phyloP scores from a whole-genome alignment of 2,329 filamentous ascomycete species.

The Sporothrix humicola region DNA sequence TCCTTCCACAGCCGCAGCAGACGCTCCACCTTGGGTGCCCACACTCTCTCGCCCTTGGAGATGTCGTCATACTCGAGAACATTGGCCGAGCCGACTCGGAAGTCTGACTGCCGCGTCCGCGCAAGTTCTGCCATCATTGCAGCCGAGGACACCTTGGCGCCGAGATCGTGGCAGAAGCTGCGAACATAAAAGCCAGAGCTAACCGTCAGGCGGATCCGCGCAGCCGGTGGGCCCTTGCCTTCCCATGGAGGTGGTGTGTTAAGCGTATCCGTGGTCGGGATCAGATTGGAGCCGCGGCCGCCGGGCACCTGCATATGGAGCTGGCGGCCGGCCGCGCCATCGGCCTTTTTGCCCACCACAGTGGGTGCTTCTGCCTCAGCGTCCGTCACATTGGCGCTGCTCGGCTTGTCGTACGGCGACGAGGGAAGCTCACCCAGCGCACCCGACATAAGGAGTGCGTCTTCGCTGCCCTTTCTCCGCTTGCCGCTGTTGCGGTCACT shows the following conservation, averaged over 20 bases:
- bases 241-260: constrained; percentile 62
- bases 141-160: constrained; percentile 77
- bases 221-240: constrained; percentile 73
- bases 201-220: constrained; percentile 85
- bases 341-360: not conserved
- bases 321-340: constrained; percentile 2
- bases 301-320: constrained; percentile 41
- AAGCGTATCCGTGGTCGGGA: constrained; percentile 53
- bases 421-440: constrained; percentile 60
- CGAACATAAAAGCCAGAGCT: constrained; percentile 97
- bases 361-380: not conserved
- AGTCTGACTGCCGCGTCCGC: constrained; percentile 81
- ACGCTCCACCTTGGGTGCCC: constrained; percentile 74
- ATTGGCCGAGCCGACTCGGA: constrained; percentile 70
- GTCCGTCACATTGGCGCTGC: not conserved
- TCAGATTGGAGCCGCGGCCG: constrained; percentile 59
- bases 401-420: constrained; percentile 39
- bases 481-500: constrained; percentile 41
- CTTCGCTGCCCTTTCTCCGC: constrained; percentile 27
- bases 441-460: constrained; percentile 62
- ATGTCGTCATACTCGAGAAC: constrained; percentile 81
- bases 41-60: constrained; percentile 75
- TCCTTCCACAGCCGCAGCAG: constrained; percentile 53
- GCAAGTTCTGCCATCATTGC: constrained; percentile 86
- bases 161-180: constrained; percentile 90